Base-by-base conservation (phyloP, 176 grass and related monocot species). In the Carex littledalei region DNA sequence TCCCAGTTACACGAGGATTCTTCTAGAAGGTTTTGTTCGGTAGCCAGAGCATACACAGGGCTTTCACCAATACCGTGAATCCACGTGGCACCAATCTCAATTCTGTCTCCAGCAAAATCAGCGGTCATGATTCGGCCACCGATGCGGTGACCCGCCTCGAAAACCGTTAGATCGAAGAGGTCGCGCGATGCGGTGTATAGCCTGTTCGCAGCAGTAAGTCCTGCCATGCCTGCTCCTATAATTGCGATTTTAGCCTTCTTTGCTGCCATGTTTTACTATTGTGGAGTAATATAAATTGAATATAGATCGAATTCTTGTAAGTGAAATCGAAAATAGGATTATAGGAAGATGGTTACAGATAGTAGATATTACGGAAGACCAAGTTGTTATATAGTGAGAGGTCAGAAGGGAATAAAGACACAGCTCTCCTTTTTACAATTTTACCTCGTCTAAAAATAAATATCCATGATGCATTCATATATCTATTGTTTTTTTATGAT, bases 51-150 rank as follows among this genome's bases (percentile, higher is more conserved):
- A 69, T 94, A 84, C 35, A 98, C 75, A 22, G 92, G 95, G 87
- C 92, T 98, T n/a, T 88, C 95, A n/a, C 41, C 85, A 54, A 94
- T 79, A 17, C 95, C 95, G 60, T 98, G 95, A 62, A 98, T 88
- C 92, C 92, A 98, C 47, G 95, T 98, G 80, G 95, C 92, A 55
- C 92, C 92, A 84, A 98, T 89, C 91, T 98, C 91, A 76, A 98
- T 83, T 13, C 91, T 83, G 88, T 91, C 89, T 31, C 88, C 91
- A 0, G 92, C 86, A 49, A 98, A 93, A 75, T 91, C 86, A 22
- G 89, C 71, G 13, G 92, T 98, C 6, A 91, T 88, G 26, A 94
- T 88, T 35, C 95, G 87, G 10, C 95, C 95, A 53, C 95, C 95
- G 21, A 88, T 89, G 1, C 89, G 89, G 68, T 22, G 3, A 4